Percentiles rank a stretch among this genome's conserved stretches.
Evolutionary conservation across 2,329 filamentous ascomycete species (phyloP).

Genomic region (Fusarium euwallaceae): DNA sequence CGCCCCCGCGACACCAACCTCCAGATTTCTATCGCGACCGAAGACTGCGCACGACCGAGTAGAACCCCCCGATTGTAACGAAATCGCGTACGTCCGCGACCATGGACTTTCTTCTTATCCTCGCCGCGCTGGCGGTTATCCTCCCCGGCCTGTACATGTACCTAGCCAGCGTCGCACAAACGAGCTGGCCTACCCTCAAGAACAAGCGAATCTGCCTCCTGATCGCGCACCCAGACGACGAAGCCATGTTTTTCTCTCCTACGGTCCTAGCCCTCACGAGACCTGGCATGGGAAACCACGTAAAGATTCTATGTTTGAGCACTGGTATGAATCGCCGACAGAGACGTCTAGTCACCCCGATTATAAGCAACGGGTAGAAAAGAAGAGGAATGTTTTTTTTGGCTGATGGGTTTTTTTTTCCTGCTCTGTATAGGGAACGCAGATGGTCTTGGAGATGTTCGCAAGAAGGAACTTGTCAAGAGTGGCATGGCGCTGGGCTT

Average conservation of each 20-base stretch:
- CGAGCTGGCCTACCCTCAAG: constrained; percentile 74
- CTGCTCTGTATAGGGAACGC: constrained; percentile 73
- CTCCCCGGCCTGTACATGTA: constrained; percentile 67
- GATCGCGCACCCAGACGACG: constrained; percentile 97
- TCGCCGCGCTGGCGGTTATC: constrained; percentile 50
- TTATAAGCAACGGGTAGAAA: constrained; percentile 16
- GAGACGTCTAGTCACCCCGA: constrained; percentile 7
- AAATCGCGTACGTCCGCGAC: neutral
- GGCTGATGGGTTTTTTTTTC: constrained; percentile 33
- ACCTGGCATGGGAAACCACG: constrained; percentile 85
- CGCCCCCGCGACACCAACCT: constrained; percentile 2
- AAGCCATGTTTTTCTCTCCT: constrained; percentile 99
- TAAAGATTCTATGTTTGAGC: constrained; percentile 94
- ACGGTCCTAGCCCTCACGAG: constrained; percentile 86
- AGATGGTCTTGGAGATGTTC: constrained; percentile 85
- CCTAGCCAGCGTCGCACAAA: constrained; percentile 60
- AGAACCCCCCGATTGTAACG: neutral
- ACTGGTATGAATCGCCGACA: constrained; percentile 67
- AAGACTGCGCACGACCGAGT: constrained; percentile 9
- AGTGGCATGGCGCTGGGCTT: constrained; percentile 84
- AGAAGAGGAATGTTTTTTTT: constrained; percentile 19
- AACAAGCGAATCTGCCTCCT: constrained; percentile 92
- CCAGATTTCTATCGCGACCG: neutral
- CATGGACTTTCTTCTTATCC: constrained; percentile 44
- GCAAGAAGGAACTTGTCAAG: constrained; percentile 86